Base-by-base conservation (phyloP, 106 monocot species). In the Gastrodia elata region DNA sequence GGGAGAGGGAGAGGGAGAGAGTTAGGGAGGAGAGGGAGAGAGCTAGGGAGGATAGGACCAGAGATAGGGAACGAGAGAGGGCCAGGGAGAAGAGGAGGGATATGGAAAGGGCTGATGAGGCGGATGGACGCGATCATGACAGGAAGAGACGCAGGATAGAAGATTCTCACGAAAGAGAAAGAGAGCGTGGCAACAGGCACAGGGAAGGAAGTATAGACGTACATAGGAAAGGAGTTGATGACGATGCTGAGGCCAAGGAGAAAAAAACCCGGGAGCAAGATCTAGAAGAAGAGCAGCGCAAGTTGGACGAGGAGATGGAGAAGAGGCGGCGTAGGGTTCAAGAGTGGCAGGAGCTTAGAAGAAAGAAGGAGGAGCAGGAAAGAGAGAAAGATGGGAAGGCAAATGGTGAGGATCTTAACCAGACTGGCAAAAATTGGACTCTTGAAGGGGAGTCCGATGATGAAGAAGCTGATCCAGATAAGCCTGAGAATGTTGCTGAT, bases 371-470 rank as follows among this genome's bases (percentile, higher is more conserved):
- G 73, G 85, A 84, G 74, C 73, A 71, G 67, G 87, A 84, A 14
- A 77, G 67, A 27, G 82, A 80, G 58, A 87, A 82, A 11, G 39
- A 30, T 58, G 77, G 80, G 0, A 73, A 16, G 8, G 82, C 22
- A 8, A 72, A 83, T 49, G 75, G 1, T 2, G 74, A 86, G 8
- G 80, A 86, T 24, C 43, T 71, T 4, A 68, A 46, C 3, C 71
- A 78, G 28, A 40, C 83, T 32, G 86, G 97, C 2, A 97, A 97
- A 71, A 93, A 84, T 10, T 97, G 97, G 97, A 97, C 97, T 22
- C 64, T 97, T 36, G 97, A 97, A 7, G 96, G 97, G 0, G 97
- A 97, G 76, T 93, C 93, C 25, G 97, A 97, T 34, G 97, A 97
- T 42, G 97, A 97, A 11, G 94, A 89, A 68, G 57, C 83, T 4